phyloP scores from a whole-genome alignment of 106 monocot species.

The Phalaenopsis equestris region DNA sequence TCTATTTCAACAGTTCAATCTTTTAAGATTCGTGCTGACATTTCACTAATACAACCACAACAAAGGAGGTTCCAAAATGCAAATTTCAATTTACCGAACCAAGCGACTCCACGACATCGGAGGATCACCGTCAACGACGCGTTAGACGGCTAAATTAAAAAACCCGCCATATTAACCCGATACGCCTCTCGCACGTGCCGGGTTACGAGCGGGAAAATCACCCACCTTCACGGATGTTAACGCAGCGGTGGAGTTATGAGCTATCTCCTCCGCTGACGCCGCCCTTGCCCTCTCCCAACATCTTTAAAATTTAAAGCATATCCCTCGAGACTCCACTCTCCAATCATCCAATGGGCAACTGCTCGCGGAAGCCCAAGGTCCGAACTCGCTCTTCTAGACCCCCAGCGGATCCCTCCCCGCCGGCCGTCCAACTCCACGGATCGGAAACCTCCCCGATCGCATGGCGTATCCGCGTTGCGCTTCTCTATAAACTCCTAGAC shows the following conservation, averaged over 20 bases:
- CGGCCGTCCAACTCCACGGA: conserved; percentile 29
- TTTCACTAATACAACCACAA: too few species aligned
- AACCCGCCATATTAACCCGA: neutral
- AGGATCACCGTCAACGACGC: neutral
- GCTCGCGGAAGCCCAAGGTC: conserved; percentile 7
- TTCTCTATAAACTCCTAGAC: conserved; percentile 37
- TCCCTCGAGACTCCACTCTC: neutral
- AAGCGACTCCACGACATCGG: too few species aligned
- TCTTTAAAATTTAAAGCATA: neutral
- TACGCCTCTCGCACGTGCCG: neutral
- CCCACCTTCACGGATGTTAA: neutral
- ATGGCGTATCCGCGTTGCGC: conserved; percentile 29
- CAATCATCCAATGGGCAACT: conserved; percentile 18
- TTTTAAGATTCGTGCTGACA: too few species aligned
- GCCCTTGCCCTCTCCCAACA: neutral
- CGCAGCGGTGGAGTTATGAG: neutral
- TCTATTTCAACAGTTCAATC: too few species aligned
- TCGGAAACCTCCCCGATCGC: conserved; percentile 27
- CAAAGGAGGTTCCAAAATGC: too few species aligned
- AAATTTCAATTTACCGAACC: too few species aligned
- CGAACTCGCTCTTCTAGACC: neutral
- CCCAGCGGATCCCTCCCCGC: neutral
- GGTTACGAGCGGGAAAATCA: neutral
- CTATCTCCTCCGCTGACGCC: neutral
- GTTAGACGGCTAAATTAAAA: neutral